Conservation (phyloP, 495 filamentous ascomycete genomes). For the Baudoinia panamericana region DNA sequence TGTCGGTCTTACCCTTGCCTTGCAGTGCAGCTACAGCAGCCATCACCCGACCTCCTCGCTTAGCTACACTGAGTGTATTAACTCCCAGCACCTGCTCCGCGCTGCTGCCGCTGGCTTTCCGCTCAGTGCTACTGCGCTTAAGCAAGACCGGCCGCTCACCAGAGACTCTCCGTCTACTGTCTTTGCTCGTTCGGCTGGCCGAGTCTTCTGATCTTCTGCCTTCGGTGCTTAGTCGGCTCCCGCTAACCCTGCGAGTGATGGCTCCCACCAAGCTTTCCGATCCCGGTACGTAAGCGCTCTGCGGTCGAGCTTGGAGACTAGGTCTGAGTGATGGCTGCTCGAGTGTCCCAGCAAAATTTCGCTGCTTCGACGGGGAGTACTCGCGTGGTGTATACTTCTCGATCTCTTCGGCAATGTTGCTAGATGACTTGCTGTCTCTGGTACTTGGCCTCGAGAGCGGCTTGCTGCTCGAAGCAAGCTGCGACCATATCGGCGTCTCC, state of each 20-base stretch:
- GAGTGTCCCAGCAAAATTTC: slow-evolving; percentile 44
- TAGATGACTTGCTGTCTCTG: slow-evolving; percentile 12
- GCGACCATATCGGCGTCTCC: slow-evolving; percentile 60
- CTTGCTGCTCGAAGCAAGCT: slow-evolving; percentile 38
- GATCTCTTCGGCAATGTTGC: slow-evolving; percentile 42
- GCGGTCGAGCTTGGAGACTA: slow-evolving; percentile 35
- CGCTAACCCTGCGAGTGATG: slow-evolving; percentile 13
- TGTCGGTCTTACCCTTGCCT: slow-evolving; percentile 28
- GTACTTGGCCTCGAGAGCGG: slow-evolving; percentile 3
- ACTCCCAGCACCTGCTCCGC: slow-evolving; percentile 10
- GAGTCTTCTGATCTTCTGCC: slow-evolving; percentile 24
- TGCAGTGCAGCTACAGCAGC: slow-evolving; percentile 53
- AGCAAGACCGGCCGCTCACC: slow-evolving; percentile 1
- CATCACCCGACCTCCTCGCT: slow-evolving; percentile 41
- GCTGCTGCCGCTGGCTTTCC: slow-evolving; percentile 18
- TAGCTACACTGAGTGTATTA: slow-evolving; percentile 18
- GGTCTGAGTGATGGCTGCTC: slow-evolving; percentile 41
- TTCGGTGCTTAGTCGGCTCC: slow-evolving; percentile 10
- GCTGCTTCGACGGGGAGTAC: slow-evolving; percentile 51
- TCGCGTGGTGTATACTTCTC: slow-evolving; percentile 47
- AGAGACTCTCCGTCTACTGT: not conserved
- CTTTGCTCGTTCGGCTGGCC: slow-evolving; percentile 28
- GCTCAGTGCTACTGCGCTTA: slow-evolving; percentile 3
- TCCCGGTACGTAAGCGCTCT: slow-evolving; percentile 36
- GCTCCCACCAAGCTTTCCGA: slow-evolving; percentile 13